Evolutionary conservation across 2,329 filamentous ascomycete genomes (phyloP), one percentile per base, ranked within the genome.

Genomic region (Phyllosticta paracitricarpa): DNA sequence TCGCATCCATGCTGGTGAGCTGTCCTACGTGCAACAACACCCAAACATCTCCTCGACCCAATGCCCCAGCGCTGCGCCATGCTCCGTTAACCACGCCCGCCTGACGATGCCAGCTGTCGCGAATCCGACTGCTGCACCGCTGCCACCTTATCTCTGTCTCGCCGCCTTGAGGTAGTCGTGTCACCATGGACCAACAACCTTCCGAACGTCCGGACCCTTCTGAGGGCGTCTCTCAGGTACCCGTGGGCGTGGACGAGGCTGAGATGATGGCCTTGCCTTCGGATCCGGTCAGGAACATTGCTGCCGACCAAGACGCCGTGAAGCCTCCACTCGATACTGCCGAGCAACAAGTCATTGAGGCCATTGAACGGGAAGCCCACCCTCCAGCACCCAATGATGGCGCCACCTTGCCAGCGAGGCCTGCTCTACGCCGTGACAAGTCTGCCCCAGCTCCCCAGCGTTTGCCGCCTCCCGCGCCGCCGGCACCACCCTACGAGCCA

Each of bases 401-500:
- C 33, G 63, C 66, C 22, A 66, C 71, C 1, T 62, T 71, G 10
- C 69, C 70, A 33, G 59, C 65, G 19, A 73, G 77, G 33, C 78
- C 76, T 12, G 66, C 68, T 6, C 67, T 79, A 54, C 70, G 68
- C 63, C 72, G 77, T 64, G 76, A 76, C 30, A 69, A 66, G 56
- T 78, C 76, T 9, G 70, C 69, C 0, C 72, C 72, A 17, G 65
- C 67, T 25, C 76, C 78, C 26, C 71, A 75, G 35, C 76, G 77
- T 63, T 75, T 77, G 6, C 77, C 76, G 14, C 77, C 76, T 22
- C 75, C 77, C 30, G 72, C 71, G 30, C 73, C 73, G 48, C 70
- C 71, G 19, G 67, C 66, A 14, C 68, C 69, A 5, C 67, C 70
- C 26, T 68, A 66, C 33, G 69, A 70, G 51, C 64, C 68, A 60